Base-by-base conservation (phyloP, 805 yeast genomes). In the Kurtzmaniella cleridarum region DNA sequence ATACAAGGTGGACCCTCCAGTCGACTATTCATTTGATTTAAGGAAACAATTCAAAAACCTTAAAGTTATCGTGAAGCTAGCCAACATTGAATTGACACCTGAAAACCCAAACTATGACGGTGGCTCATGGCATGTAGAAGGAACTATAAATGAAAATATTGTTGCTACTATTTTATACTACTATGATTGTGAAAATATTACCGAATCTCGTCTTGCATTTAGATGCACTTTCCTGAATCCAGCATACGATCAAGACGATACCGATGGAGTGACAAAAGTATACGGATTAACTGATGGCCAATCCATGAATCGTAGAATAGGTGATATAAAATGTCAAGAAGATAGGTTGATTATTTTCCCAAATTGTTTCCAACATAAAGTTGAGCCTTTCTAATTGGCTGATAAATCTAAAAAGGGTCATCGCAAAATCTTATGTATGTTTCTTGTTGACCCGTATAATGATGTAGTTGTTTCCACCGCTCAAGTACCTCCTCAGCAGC, bases 81-180 rank as follows among this genome's bases (percentile, higher is more conserved):
- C 71, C 15, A 62, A 60, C 41, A 68, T 68, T 34, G 63, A 61
- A 38, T 48, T 68, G 36, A 63, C 69, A 1, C 72, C 73, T 0
- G 69, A 66, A 32, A 59, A 57, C 20, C 67, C 71, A 2, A 37
- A 36, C 2, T 68, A 67, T 38, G 39, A 46, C 2, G 73, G 73
- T 2, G 72, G 73, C 1, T 44, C 65, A 2, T 68, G 73, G 73
- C 73, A 68, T 39, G 59, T 67, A 1, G 72, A 68, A 46, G 74
- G 73, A 1, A 53, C 66, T 6, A 55, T 57, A 17, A 62, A 62
- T 42, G 74, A 68, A 44, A 62, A 64, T 40, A 67, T 68, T 32
- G 62, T 68, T 5, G 72, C 72, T 2, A 65, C 71, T 2, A 52
- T 60, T 3, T 46, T 67, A 27, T 68, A 65, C 46, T 68, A 67